Conservation (phyloP, 2,329 filamentous ascomycete species). For the Lasiodiplodia gonubiensis region DNA sequence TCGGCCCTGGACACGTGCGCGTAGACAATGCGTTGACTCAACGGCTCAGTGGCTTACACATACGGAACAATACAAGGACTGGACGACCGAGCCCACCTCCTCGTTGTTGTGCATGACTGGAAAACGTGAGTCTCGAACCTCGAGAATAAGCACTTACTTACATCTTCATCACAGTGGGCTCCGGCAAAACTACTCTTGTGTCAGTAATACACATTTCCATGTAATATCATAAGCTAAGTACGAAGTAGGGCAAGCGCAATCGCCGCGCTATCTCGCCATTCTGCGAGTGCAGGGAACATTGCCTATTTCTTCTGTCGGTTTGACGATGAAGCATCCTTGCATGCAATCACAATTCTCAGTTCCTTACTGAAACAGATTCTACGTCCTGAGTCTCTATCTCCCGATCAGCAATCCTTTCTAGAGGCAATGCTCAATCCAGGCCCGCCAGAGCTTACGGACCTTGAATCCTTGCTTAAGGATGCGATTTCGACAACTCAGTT, state of each 20-base stretch:
- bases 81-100: neutral
- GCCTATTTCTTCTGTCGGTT: constrained; percentile 4
- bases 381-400: neutral
- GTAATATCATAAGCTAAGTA: neutral
- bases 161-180: neutral
- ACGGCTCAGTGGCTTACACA: neutral
- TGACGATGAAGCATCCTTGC: neutral
- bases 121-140: neutral
- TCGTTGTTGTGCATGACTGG: neutral
- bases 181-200: neutral
- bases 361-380: neutral
- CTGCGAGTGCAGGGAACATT: neutral
- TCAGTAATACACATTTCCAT: neutral
- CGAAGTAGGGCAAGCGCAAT: neutral
- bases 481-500: neutral
- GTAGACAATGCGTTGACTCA: neutral
- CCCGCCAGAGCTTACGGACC: neutral
- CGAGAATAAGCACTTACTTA: neutral
- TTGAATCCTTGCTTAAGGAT: neutral
- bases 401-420: neutral
- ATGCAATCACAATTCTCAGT: neutral
- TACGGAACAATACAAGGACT: neutral
- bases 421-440: neutral
- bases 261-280: neutral
- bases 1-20: constrained; percentile 2